Evolutionary conservation across 73 alveolate species (phyloP).

Genomic region (Tetrahymena elliotti): DNA sequence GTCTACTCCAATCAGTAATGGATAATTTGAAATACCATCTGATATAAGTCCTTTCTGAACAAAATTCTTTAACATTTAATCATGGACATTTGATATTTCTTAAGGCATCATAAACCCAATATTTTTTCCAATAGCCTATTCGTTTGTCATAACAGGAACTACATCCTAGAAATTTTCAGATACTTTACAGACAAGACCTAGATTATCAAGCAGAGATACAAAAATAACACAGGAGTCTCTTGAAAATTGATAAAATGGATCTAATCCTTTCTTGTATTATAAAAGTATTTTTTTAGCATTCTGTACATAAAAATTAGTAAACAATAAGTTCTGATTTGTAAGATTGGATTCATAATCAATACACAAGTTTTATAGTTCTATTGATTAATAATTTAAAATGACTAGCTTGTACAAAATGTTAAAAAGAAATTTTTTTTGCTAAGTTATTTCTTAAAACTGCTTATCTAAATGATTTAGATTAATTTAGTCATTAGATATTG

Average conservation of each 20-base stretch:
- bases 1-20: neutral
- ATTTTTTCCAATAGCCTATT: neutral
- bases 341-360: neutral
- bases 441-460: neutral
- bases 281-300: neutral
- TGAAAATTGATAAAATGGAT: neutral
- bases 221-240: neutral
- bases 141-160: neutral
- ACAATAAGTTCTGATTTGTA: neutral
- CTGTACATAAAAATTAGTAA: neutral
- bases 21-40: neutral
- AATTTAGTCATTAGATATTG: neutral
- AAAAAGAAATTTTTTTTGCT: neutral
- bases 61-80: neutral
- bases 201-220: neutral
- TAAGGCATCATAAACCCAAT: neutral
- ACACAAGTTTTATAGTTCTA: neutral
- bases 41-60: neutral
- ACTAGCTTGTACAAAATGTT: neutral
- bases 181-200: neutral
- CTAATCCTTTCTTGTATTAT: neutral
- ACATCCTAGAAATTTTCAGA: neutral
- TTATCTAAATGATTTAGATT: neutral
- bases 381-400: neutral
- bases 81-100: neutral